Base-by-base conservation (phyloP, 106 monocot species). In the Dendrobium catenatum region DNA sequence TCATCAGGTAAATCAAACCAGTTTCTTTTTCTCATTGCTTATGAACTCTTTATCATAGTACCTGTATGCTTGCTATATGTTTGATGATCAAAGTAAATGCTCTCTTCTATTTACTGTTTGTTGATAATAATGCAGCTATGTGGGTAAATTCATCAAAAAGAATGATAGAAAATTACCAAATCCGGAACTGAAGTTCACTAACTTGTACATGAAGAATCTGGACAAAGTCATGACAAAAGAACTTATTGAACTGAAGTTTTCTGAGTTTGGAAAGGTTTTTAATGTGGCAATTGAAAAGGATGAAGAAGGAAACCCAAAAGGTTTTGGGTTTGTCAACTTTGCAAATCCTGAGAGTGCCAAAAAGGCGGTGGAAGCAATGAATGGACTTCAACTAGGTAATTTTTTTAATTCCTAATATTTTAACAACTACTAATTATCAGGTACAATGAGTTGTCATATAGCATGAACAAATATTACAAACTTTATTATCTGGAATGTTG, bases 271-370 rank as follows among this genome's bases (percentile, higher is more conserved):
- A 67, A 84, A 84, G 59, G 80, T 97, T n/a, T 31, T 47, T 77
- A 94, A 83, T 83, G 84, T 94, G 37, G 85, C 79, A 59, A 91
- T 97, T 85, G 85, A 79, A 76, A 94, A 75, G 58, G 89, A 92
- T 83, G 83, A 73, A 58, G 61, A 83, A 68, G 97, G 94, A 46
- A 89, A 86, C 66, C 88, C 94, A 18, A 86, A 80, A 77, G 97
- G 97, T 5, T 97, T 92, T 89, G 94, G 90, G 19, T 97, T 97
- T 85, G 90, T 94, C 11, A 89, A 89, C 81, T 97, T 92, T 85
- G 90, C 92, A 80, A 91, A 82, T 68, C 87, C 90, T 75, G 92
- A 89, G 37, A 86, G 88, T 84, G 94, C 97, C n/a, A 89, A 88
- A 75, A 84, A 68, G 47, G 97, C 92, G 22, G 41, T 86, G 68